A percentile compares a stretch with the other conserved stretches of the same genome.
phyloP scores from a whole-genome alignment of 2,329 filamentous ascomycete genomes.

The Calonectria leucothoes region DNA sequence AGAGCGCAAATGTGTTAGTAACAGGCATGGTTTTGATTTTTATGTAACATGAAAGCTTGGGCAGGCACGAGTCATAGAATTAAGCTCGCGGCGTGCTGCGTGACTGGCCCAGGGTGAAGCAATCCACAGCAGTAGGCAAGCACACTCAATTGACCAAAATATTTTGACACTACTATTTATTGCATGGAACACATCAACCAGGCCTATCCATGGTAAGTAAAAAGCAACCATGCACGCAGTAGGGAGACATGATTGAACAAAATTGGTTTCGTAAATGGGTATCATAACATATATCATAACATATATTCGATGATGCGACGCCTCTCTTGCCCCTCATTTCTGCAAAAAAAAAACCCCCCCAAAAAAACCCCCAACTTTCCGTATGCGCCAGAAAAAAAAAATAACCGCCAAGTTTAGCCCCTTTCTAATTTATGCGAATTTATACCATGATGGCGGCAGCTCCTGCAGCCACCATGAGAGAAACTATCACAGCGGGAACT shows the following conservation, averaged over 20 bases:
- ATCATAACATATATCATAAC: slow-evolving; percentile 28
- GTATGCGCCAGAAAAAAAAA: not conserved
- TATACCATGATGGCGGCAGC: slow-evolving; percentile 26
- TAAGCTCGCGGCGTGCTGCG: not conserved
- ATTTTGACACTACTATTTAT: not conserved
- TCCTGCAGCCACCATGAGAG: slow-evolving; percentile 33
- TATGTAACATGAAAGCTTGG: too few species aligned
- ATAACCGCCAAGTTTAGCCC: not conserved
- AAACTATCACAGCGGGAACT: slow-evolving; percentile 29
- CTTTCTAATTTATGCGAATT: not conserved
- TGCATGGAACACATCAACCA: not conserved
- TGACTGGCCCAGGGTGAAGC: not conserved
- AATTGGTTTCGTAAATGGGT: slow-evolving; percentile 17
- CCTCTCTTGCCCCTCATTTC: not conserved
- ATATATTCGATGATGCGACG: not conserved
- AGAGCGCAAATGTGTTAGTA: too few species aligned
- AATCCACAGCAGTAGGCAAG: not conserved
- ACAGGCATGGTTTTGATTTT: too few species aligned
- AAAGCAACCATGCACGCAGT: not conserved
- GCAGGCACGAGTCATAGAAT: not conserved
- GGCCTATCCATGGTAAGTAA: not conserved
- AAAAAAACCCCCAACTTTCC: not conserved
- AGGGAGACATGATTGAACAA: not conserved
- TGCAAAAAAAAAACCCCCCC: too few species aligned
- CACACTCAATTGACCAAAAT: too few species aligned